Evolutionary conservation across 139 green algal species (phyloP), one percentile per base, ranked within the genome.

Genomic region (Deuterostichococcus epilithicus): DNA sequence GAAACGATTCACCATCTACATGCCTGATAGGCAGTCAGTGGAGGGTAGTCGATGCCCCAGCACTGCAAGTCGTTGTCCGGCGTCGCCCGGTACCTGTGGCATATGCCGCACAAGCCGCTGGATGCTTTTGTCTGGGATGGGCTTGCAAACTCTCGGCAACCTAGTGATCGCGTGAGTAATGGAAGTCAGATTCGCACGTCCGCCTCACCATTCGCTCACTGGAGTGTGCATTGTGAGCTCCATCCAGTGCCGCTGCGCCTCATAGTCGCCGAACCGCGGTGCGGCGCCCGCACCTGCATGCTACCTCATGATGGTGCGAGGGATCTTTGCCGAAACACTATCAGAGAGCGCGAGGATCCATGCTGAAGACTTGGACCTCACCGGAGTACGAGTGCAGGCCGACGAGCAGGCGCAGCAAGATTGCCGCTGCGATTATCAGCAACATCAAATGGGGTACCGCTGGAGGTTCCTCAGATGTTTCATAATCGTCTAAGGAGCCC

Each of bases 161-260:
- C n/a, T n/a, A n/a, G n/a, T n/a, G n/a, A n/a, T n/a, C n/a, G n/a
- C n/a, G n/a, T n/a, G n/a, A n/a, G n/a, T n/a, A n/a, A n/a, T n/a
- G n/a, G n/a, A n/a, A n/a, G n/a, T 25, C 30, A 75, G 35, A 44
- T 32, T 32, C 5, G 8, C 10, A 44, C 28, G 36, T 13, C 42
- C 13, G 22, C 37, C 81, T 70, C 82, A 98, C 96, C 96, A 99
- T 28, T 97, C 70, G 0, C 23, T 39, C 0, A 89, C n/a, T 0
- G 92, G 91, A 52, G 92, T 37, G 72, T 97, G 85, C 0, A 94
- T 34, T 0, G 96, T 95, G 15, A 99, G 70, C 85, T 99, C 96
- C 96, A 99, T 99, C 96, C 96, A 99, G 78, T 99, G 96, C 0
- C 96, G 84, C 84, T 99, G 96, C 10, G 96, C 96, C 75, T 99